phyloP scores from a whole-genome alignment of 2,329 filamentous ascomycete species.

The Monilinia laxa region DNA sequence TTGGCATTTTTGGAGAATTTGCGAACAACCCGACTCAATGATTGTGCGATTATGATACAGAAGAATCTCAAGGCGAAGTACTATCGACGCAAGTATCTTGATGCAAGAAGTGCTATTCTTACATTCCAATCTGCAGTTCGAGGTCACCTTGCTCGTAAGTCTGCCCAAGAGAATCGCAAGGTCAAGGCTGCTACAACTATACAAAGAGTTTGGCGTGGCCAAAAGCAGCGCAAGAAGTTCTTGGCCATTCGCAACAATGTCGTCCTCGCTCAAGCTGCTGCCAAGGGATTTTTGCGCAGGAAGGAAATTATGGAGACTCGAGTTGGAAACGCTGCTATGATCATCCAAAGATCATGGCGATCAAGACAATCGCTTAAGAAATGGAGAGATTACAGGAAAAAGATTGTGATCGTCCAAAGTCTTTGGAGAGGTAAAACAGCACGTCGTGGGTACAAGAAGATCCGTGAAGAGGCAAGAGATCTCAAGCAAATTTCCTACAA shows the following conservation, averaged over 20 bases:
- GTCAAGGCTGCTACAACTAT: conserved; percentile 90
- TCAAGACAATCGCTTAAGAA: conserved; percentile 72
- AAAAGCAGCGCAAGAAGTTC: conserved; percentile 84
- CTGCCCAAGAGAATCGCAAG: conserved; percentile 76
- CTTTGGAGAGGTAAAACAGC: conserved; percentile 86
- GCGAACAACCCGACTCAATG: conserved; percentile 84
- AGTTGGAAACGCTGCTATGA: conserved; percentile 83
- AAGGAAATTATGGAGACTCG: conserved; percentile 93
- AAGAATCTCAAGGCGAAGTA: conserved; percentile 97
- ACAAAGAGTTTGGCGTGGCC: conserved; percentile 90
- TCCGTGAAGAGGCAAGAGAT: conserved; percentile 94
- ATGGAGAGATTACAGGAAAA: conserved; percentile 87
- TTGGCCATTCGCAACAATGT: conserved; percentile 76
- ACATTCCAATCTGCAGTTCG: conserved; percentile 75
- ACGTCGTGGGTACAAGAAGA: conserved; percentile 79
- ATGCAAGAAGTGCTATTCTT: conserved; percentile 79
- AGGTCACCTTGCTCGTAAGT: conserved; percentile 74
- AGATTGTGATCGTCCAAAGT: conserved; percentile 86
- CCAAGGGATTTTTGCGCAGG: conserved; percentile 88
- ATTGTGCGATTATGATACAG: conserved; percentile 95
- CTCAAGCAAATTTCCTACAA: conserved; percentile 99
- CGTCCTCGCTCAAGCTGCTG: conserved; percentile 82
- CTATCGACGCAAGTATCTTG: conserved; percentile 87
- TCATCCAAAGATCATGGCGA: conserved; percentile 90
- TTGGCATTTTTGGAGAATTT: conserved; percentile 95